Percentiles rank a stretch among this genome's conserved stretches.
phyloP scores from a whole-genome alignment of 108 stramenopile species.

The Skeletonema grethae region DNA sequence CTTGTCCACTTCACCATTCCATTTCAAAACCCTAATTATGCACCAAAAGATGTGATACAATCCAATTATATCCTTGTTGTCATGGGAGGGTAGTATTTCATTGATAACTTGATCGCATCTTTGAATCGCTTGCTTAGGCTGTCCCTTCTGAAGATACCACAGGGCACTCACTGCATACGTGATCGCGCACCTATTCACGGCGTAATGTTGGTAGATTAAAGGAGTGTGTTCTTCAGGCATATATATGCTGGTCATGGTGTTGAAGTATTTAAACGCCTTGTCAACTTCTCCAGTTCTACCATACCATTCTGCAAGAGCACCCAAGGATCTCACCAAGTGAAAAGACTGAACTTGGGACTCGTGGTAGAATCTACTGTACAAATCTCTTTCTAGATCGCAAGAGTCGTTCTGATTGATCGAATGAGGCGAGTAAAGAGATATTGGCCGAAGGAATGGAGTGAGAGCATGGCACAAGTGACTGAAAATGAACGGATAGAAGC shows the following conservation, averaged over 20 bases:
- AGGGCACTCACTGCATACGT: slow-evolving; percentile 24
- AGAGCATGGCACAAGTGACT: too few species aligned
- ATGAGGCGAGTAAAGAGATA: too few species aligned
- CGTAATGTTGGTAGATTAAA: slow-evolving; percentile 17
- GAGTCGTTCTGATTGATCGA: slow-evolving; percentile 34
- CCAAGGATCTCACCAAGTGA: slow-evolving; percentile 24
- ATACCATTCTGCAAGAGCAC: slow-evolving; percentile 13
- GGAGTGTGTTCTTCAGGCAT: slow-evolving; percentile 30
- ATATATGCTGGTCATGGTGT: slow-evolving; percentile 16
- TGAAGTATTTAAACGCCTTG: slow-evolving; percentile 8
- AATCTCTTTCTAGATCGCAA: slow-evolving; percentile 32
- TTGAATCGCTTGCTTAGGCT: slow-evolving; percentile 31
- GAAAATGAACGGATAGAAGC: too few species aligned
- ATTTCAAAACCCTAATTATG: slow-evolving; percentile 40
- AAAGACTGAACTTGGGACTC: slow-evolving; percentile 38
- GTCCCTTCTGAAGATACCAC: slow-evolving; percentile 29
- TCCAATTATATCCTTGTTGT: slow-evolving; percentile 30
- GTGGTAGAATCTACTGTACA: slow-evolving; percentile 27
- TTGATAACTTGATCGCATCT: slow-evolving; percentile 30
- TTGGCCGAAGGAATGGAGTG: too few species aligned
- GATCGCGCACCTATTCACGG: slow-evolving; percentile 30
- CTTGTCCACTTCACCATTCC: slow-evolving; percentile 33
- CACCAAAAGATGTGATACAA: slow-evolving; percentile 19
- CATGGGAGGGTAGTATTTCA: slow-evolving; percentile 26
- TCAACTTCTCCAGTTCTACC: slow-evolving; percentile 8